phyloP scores from a whole-genome alignment of 768 basidiomycete species.

The Suillus spraguei region DNA sequence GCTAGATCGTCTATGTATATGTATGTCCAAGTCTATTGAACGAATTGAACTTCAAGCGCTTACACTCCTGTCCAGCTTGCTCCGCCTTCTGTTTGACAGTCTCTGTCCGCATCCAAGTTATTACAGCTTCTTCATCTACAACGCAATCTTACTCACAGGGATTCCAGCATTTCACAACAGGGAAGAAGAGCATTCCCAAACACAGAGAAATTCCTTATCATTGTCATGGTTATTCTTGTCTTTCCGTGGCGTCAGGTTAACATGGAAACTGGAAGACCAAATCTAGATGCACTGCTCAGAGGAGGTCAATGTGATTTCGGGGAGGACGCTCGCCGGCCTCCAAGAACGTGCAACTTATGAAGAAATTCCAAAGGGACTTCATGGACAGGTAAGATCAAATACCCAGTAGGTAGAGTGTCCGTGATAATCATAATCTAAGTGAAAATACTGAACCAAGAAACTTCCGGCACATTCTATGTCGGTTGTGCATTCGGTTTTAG shows the following conservation, averaged over 20 bases:
- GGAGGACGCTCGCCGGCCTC: conserved; percentile 37
- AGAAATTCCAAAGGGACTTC: no score
- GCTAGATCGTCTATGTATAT: no score
- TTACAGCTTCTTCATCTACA: no score
- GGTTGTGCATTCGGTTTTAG: no score
- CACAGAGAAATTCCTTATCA: conserved; percentile 6
- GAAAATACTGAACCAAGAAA: no score
- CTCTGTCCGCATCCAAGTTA: conserved; percentile 43
- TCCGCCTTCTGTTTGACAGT: conserved; percentile 35
- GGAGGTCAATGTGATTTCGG: conserved; percentile 38
- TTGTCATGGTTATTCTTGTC: conserved; percentile 15
- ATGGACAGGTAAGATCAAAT: no score
- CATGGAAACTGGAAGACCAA: conserved; percentile 43
- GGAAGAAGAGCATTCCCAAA: no score
- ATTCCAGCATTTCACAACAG: conserved; percentile 20
- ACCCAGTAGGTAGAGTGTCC: no score
- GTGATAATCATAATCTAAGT: no score
- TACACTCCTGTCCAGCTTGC: conserved; percentile 32
- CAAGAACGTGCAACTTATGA: background rate
- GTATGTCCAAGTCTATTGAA: conserved; percentile 31
- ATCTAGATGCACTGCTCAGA: conserved; percentile 40
- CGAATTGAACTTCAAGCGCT: conserved; percentile 49
- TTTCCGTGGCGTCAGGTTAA: conserved; percentile 23
- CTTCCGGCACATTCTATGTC: no score
- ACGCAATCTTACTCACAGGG: no score